These are phyloP conservation scores for Hanseniaspora lachancei DNA, from an alignment of 805 yeast genomes.

Conservation along the genomic window DNA sequence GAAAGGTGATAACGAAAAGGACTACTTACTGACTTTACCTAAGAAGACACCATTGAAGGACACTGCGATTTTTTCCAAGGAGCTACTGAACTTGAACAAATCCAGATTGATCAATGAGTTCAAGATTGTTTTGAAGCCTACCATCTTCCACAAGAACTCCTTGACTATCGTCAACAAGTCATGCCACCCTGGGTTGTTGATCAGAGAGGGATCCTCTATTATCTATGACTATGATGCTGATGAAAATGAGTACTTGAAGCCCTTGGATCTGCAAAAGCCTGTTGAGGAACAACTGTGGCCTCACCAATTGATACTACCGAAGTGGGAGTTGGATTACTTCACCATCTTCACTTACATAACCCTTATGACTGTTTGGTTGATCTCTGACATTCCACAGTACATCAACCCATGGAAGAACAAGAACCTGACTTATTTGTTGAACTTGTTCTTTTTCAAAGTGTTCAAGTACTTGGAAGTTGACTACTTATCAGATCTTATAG, in stretches of 20 bases:
- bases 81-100: conserved; percentile 35
- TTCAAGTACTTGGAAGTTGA: conserved; percentile 23
- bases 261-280: conserved; percentile 34
- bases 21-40: conserved; percentile 66
- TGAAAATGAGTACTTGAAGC: conserved; percentile 32
- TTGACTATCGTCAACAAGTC: conserved; percentile 59
- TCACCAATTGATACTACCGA: conserved; percentile 58
- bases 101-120: conserved; percentile 2
- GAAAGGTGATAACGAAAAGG: conserved; percentile 74
- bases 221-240: conserved; percentile 52
- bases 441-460: conserved; percentile 1
- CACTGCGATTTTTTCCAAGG: conserved; percentile 35
- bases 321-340: conserved; percentile 21
- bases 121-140: conserved; percentile 56
- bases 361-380: conserved; percentile 57
- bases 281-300: conserved; percentile 65
- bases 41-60: conserved; percentile 43
- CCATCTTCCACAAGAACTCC: conserved; percentile 48
- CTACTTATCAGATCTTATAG: conserved; percentile 38
- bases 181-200: conserved; percentile 54
- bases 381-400: conserved; percentile 82
- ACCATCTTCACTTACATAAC: conserved; percentile 15
- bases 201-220: conserved; percentile 62
- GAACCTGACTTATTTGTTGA: conserved; percentile 38
- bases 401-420: conserved; percentile 87